phyloP scores from a whole-genome alignment of 164 flowering plant genomes.

The Protea cynaroides region DNA sequence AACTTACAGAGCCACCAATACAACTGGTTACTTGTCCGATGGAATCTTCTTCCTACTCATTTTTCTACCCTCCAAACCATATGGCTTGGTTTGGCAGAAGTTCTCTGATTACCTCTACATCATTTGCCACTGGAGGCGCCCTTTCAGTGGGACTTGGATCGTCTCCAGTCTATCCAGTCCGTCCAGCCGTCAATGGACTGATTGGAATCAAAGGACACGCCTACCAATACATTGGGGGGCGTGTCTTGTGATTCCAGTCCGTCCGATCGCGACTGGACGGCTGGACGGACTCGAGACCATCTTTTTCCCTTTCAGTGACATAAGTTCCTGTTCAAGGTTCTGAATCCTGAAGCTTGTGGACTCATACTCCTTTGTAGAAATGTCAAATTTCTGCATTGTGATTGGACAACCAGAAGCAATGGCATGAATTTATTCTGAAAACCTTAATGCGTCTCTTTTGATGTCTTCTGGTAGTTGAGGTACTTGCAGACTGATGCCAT shows the following conservation, averaged over 20 bases:
- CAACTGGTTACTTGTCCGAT: slow-evolving; percentile 54
- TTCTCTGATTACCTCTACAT: slow-evolving; percentile 27
- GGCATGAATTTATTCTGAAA: slow-evolving; percentile 95
- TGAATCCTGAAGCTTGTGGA: slow-evolving; percentile 92
- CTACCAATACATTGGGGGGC: too few species aligned
- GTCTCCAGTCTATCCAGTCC: too few species aligned
- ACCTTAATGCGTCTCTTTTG: slow-evolving; percentile 74
- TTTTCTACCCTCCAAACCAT: slow-evolving; percentile 32
- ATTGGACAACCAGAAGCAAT: slow-evolving; percentile 77
- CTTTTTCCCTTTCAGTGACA: slow-evolving; percentile 62
- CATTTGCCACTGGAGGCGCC: slow-evolving; percentile 42
- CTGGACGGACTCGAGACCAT: too few species aligned
- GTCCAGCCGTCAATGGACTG: too few species aligned
- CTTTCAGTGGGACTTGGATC: too few species aligned
- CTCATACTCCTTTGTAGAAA: slow-evolving; percentile 56
- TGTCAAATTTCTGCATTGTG: slow-evolving; percentile 52
- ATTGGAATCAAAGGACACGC: too few species aligned
- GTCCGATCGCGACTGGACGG: too few species aligned
- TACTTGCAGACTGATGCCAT: slow-evolving; percentile 64
- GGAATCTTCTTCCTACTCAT: slow-evolving; percentile 47
- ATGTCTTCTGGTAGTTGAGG: slow-evolving; percentile 80
- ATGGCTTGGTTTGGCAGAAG: slow-evolving; percentile 20
- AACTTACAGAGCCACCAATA: slow-evolving; percentile 59
- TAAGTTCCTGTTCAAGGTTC: slow-evolving; percentile 73
- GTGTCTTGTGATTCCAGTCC: too few species aligned